Base-by-base conservation (phyloP, 805 yeast genomes). In the Pichia phayaonensis region DNA sequence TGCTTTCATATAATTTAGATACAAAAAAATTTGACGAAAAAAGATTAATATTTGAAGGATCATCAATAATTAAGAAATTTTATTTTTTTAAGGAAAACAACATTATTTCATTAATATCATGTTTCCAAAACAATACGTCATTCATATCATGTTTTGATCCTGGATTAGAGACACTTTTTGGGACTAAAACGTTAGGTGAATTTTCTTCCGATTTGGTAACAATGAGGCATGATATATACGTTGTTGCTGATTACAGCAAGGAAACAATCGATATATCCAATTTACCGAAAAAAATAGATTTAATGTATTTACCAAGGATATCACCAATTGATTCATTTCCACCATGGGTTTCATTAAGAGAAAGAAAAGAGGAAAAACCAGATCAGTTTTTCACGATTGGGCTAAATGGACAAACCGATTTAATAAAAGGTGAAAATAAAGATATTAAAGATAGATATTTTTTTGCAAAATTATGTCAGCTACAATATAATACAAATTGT, bases 401-500 rank as follows among this genome's bases (percentile, higher is more conserved):
- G 1, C 40, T 72, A 18, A 63, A 67, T 40, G 77, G 77, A 4
- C 73, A 70, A 41, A 51, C 72, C 8, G 58, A 53, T 48, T 40
- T 49, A 40, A 47, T 59, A 34, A 54, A 5, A 11, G 20, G 20
- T 34, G 38, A 34, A 34, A 16, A 16, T 11, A n/a, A 34, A 34
- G 12, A 34, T 4, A 34, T 34, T 11, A 34, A 34, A 34, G 38
- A 34, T 11, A n/a, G n/a, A 34, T 34, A 16, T 34, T 34, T 34
- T 34, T 34, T n/a, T 11, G 3, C 2, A 16, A n/a, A n/a, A 34
- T 5, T 34, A 7, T n/a, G 20, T 34, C 20, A 34, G n/a, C n/a
- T 34, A 34, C 38, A 34, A 34, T 18, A 34, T 16, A 20, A 34
- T 16, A 34, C 7, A n/a, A n/a, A 34, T 34, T 34, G 38, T n/a